phyloP scores from a whole-genome alignment of 1,284 basidiomycete species.

The Puccinia horiana region DNA sequence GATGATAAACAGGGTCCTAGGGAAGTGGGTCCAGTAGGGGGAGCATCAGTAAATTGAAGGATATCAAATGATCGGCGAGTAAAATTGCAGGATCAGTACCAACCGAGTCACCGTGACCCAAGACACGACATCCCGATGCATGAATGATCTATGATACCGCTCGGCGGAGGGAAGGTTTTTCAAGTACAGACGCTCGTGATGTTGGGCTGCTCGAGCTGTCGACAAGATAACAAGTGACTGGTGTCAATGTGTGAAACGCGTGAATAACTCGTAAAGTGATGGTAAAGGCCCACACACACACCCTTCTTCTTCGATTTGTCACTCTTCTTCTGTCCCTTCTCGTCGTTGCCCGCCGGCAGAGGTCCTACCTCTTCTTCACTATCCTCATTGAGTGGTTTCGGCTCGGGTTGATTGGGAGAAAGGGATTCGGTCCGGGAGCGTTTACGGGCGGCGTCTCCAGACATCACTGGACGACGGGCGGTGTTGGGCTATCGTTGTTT shows the following conservation, averaged over 20 bases:
- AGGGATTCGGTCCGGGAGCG: conserved; percentile 6
- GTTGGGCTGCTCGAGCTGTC: conserved; percentile 25
- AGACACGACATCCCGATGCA: conserved; percentile 93
- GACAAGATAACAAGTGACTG: neutral
- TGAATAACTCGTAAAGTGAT: neutral
- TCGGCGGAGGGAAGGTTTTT: conserved; percentile 88
- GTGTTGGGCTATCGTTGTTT: neutral
- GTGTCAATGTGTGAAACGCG: conserved; percentile 17
- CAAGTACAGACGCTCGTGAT: conserved; percentile 67
- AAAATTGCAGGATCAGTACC: conserved; percentile 53
- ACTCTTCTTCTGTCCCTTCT: conserved; percentile 7
- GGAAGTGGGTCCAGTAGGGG: neutral
- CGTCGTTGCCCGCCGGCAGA: conserved; percentile 14
- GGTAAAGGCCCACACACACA: neutral
- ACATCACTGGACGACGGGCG: neutral
- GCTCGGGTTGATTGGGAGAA: neutral
- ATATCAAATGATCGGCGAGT: neutral
- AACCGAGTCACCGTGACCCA: conserved; percentile 82
- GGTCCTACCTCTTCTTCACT: conserved; percentile 44
- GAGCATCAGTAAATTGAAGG: neutral
- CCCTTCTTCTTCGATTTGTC: conserved; percentile 23
- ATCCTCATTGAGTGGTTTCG: conserved; percentile 11
- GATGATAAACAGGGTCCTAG: conserved; percentile 84
- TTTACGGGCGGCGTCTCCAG: neutral
- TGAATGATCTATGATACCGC: conserved; percentile 95